Percentiles rank a stretch among this genome's conserved stretches.
These are phyloP conservation scores for Lachnellula hyalina DNA, from an alignment of 2,329 filamentous ascomycete genomes.

Conservation along the genomic window DNA sequence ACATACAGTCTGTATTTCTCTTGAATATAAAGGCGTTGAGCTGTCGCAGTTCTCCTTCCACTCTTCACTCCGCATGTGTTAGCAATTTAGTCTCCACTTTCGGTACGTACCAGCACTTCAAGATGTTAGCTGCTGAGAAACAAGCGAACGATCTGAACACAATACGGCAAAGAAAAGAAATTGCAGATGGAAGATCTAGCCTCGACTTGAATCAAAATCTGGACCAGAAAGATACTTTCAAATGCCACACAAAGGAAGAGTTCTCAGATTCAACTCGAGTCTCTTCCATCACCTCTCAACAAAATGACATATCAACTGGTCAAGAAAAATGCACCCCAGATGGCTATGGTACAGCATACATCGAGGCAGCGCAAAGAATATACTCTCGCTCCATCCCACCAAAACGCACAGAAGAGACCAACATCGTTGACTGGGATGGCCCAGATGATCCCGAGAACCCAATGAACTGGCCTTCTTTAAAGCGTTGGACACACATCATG, in stretches of 20 bases:
- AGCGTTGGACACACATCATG: conserved; percentile 7
- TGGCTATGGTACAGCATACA: background rate
- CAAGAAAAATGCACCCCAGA: background rate
- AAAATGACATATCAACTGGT: background rate
- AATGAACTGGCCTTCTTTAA: conserved; percentile 9
- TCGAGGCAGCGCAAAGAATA: background rate
- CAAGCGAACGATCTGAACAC: background rate
- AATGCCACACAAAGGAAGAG: background rate
- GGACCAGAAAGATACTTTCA: background rate
- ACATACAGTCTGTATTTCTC: no score
- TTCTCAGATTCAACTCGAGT: background rate
- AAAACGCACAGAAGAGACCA: background rate
- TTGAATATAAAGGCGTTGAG: no score
- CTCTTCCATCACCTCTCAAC: background rate
- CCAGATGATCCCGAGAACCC: conserved; percentile 14
- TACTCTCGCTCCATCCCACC: background rate
- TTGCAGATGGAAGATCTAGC: background rate
- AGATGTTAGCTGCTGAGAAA: background rate
- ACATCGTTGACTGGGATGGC: conserved; percentile 13
- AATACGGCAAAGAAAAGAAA: background rate
- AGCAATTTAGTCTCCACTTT: background rate
- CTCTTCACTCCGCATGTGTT: background rate
- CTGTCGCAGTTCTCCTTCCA: background rate
- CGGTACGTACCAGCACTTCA: background rate
- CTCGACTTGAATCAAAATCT: background rate